Conservation (phyloP, 2,329 filamentous ascomycete genomes). For the Aspergillus awamori region DNA sequence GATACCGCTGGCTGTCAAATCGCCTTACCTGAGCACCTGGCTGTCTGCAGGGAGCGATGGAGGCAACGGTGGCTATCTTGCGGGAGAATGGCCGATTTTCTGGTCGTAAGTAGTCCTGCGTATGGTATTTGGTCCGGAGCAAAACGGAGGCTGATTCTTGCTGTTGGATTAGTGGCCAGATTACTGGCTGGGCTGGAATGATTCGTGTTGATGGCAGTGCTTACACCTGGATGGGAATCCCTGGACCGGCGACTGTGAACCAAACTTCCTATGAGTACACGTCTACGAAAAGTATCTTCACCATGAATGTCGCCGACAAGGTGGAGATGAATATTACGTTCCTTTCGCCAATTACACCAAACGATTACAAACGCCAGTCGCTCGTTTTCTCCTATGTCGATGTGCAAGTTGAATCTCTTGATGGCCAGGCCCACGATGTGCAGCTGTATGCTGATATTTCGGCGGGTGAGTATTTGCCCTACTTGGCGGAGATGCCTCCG, state of each 20-base stretch:
- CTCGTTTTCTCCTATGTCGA: constrained; percentile 71
- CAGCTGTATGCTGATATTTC: constrained; percentile 74
- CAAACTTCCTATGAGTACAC: constrained; percentile 71
- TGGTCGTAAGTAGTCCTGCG: constrained; percentile 61
- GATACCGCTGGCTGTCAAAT: constrained; percentile 72
- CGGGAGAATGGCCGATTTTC: constrained; percentile 69
- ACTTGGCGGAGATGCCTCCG: too few relatives aligned
- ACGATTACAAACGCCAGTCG: constrained; percentile 69
- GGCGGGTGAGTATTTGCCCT: constrained; percentile 54
- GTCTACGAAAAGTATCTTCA: constrained; percentile 71
- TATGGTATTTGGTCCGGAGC: not conserved
- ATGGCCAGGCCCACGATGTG: constrained; percentile 65
- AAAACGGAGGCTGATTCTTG: constrained; percentile 9
- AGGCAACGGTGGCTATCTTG: constrained; percentile 66
- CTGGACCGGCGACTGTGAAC: constrained; percentile 50
- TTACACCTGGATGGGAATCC: constrained; percentile 70
- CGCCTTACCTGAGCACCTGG: constrained; percentile 75
- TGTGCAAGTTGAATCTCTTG: constrained; percentile 63
- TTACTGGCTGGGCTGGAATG: constrained; percentile 68
- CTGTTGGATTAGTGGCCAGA: constrained; percentile 50
- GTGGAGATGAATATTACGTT: constrained; percentile 70
- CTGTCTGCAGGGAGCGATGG: constrained; percentile 63
- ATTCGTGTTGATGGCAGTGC: constrained; percentile 67
- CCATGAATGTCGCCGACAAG: constrained; percentile 63
- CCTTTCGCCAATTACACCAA: constrained; percentile 68